Conservation (phyloP, 306 rosid species). For the Leucaena leucocephala region DNA sequence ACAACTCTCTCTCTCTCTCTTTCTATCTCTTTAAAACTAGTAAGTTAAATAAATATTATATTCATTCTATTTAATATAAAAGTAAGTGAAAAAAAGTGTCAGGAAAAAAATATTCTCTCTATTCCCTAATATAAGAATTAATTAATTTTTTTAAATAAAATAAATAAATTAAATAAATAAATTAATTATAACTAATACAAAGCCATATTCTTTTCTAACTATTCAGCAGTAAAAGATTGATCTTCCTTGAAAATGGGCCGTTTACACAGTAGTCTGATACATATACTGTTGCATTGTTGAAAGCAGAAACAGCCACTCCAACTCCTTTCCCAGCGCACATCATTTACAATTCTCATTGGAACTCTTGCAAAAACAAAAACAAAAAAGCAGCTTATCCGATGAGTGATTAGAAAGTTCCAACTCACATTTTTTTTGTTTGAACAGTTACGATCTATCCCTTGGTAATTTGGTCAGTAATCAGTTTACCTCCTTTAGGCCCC, state of each 20-base stretch:
- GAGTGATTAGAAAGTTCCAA: background rate
- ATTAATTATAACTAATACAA: conserved; percentile 15
- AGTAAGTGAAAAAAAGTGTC: too few relatives aligned
- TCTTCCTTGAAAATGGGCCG: conserved; percentile 59
- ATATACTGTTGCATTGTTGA: conserved; percentile 52
- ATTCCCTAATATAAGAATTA: too few relatives aligned
- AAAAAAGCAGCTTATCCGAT: too few relatives aligned
- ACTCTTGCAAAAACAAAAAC: too few relatives aligned
- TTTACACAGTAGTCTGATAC: conserved; percentile 70
- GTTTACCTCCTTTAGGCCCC: background rate
- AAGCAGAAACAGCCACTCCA: conserved; percentile 62
- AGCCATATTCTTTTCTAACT: conserved; percentile 56
- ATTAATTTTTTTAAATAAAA: too few relatives aligned
- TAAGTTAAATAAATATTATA: too few relatives aligned
- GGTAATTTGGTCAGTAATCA: background rate
- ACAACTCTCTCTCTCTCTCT: too few relatives aligned
- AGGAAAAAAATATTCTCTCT: too few relatives aligned
- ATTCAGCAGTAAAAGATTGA: conserved; percentile 50
- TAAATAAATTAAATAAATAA: too few relatives aligned
- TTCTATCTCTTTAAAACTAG: too few relatives aligned
- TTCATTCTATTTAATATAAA: too few relatives aligned
- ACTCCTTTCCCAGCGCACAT: conserved; percentile 72
- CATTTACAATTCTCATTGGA: background rate
- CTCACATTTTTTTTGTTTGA: background rate
- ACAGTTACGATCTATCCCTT: background rate